Conservation (phyloP, 2,329 filamentous ascomycete genomes). For the Chaetomiaceae sp. region DNA sequence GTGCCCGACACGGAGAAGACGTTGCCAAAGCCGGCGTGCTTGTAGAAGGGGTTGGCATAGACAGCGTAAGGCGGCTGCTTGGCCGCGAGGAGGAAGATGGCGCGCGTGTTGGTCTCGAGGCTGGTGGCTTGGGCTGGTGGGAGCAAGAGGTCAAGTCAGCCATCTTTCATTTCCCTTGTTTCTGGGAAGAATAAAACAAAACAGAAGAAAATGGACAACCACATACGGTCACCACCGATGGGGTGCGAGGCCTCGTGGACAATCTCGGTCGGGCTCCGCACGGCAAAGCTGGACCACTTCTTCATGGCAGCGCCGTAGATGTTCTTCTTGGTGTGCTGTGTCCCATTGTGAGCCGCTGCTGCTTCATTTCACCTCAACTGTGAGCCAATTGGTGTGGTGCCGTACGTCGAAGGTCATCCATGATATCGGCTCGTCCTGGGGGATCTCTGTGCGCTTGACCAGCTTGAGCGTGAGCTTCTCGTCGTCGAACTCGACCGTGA, state of each 20-base stretch:
- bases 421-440: conserved; percentile 79
- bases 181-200: no score
- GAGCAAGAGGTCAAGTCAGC: conserved; percentile 11
- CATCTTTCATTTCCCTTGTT: background rate
- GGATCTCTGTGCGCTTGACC: conserved; percentile 76
- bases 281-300: conserved; percentile 80
- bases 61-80: conserved; percentile 73
- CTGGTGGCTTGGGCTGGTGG: conserved; percentile 60
- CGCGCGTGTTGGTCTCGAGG: conserved; percentile 72
- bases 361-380: background rate
- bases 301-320: conserved; percentile 92
- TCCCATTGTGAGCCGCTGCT: conserved; percentile 18
- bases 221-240: conserved; percentile 69
- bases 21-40: conserved; percentile 75
- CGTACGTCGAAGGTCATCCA: conserved; percentile 89
- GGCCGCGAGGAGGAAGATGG: conserved; percentile 82
- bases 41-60: conserved; percentile 89
- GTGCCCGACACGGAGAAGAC: conserved; percentile 59
- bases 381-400: conserved; percentile 10
- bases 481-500: conserved; percentile 84
- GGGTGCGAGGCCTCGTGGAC: conserved; percentile 68
- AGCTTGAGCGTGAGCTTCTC: conserved; percentile 68
- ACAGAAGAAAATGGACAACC: background rate
- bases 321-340: conserved; percentile 71
- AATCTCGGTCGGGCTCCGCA: conserved; percentile 71